Evolutionary conservation across 805 yeast genomes (phyloP).

Genomic region (Ogataea paradorogensis): DNA sequence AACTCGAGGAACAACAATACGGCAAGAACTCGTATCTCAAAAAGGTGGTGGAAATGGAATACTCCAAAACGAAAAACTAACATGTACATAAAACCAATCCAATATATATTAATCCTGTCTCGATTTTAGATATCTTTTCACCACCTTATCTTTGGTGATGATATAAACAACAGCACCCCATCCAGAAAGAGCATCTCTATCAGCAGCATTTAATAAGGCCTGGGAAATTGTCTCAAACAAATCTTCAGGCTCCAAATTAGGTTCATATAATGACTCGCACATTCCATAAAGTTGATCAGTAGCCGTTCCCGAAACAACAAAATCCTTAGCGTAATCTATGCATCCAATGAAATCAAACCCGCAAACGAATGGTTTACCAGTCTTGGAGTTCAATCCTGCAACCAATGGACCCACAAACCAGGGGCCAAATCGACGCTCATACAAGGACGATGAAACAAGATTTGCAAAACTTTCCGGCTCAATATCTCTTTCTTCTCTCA

Average conservation of each 20-base stretch:
- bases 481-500: conserved; percentile 86
- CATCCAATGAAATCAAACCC: conserved; percentile 97
- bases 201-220: conserved; percentile 89
- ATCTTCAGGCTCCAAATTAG: conserved; percentile 90
- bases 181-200: conserved; percentile 95
- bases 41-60: conserved; percentile 57
- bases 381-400: conserved; percentile 86
- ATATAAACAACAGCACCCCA: conserved; percentile 98
- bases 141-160: conserved; percentile 87
- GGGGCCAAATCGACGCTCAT: conserved; percentile 92
- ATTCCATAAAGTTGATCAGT: conserved; percentile 96
- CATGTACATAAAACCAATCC: conserved; percentile 5
- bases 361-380: conserved; percentile 84
- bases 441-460: conserved; percentile 83
- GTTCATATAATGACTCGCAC: conserved; percentile 97
- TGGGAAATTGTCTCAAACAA: conserved; percentile 94
- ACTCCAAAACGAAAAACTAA: conserved; percentile 17
- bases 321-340: conserved; percentile 91
- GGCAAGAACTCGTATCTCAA: conserved; percentile 73
- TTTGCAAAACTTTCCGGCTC: conserved; percentile 95
- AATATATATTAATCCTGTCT: conserved; percentile 74
- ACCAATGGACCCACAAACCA: conserved; percentile 96
- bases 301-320: conserved; percentile 94
- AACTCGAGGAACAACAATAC: conserved; percentile 70
- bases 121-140: conserved; percentile 82